These are phyloP conservation scores for Hypoxylon rubiginosum DNA, from an alignment of 2,329 filamentous ascomycete species.

Conservation along the genomic window DNA sequence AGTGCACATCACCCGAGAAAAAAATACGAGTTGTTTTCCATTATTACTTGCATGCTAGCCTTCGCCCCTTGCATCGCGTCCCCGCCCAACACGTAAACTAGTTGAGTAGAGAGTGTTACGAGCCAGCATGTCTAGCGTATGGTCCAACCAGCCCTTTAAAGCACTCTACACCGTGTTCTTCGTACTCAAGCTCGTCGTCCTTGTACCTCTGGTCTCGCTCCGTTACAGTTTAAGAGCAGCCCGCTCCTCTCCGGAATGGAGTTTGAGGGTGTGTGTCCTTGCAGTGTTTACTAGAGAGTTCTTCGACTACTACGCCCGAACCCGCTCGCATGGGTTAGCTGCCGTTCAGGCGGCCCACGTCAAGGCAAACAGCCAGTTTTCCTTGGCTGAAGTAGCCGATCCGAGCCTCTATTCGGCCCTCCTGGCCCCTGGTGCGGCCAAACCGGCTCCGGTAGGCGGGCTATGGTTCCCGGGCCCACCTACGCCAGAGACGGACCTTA, in stretches of 20 bases:
- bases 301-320: conserved; percentile 10
- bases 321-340: conserved; percentile 10
- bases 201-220: conserved; percentile 21
- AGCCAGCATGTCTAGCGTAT: conserved; percentile 32
- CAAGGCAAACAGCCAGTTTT: conserved; percentile 29
- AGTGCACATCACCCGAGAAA: too few relatives aligned
- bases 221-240: conserved; percentile 19
- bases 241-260: conserved; percentile 33
- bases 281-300: conserved; percentile 10
- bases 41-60: too few relatives aligned
- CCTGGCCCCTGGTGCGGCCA: conserved; percentile 10
- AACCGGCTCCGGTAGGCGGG: conserved; percentile 33
- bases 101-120: too few relatives aligned
- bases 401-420: conserved; percentile 17
- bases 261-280: conserved; percentile 20
- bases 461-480: conserved; percentile 29
- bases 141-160: conserved; percentile 36
- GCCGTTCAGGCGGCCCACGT: conserved; percentile 13
- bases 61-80: not conserved
- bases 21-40: too few relatives aligned
- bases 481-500: conserved; percentile 1
- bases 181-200: not conserved
- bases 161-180: conserved; percentile 23
- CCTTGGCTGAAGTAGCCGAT: conserved; percentile 24
- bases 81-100: not conserved